Percentiles rank a stretch among this genome's conserved stretches.
These are phyloP conservation scores for Pisolithus orientalis DNA, from an alignment of 768 basidiomycete genomes.

Conservation along the genomic window DNA sequence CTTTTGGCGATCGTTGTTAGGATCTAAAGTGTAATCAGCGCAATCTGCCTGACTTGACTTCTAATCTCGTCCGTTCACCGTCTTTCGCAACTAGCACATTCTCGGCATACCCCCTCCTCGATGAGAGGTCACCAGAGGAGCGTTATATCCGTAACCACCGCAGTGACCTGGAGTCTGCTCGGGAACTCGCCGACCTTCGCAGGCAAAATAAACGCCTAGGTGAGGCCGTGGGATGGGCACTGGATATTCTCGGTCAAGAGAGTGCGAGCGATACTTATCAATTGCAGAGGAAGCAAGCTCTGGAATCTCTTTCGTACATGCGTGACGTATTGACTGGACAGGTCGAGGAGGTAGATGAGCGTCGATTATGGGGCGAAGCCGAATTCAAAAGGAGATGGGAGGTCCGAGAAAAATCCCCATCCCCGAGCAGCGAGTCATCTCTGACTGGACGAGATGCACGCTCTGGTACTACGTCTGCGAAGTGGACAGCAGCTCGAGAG, in stretches of 20 bases:
- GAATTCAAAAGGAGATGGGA: constrained; percentile 36
- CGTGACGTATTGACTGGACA: constrained; percentile 63
- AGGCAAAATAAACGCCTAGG: constrained; percentile 60
- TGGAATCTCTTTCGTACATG: constrained; percentile 74
- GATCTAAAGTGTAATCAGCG: constrained; percentile 39
- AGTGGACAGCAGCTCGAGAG: constrained; percentile 7
- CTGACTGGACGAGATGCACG: constrained; percentile 40
- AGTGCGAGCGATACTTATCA: constrained; percentile 35
- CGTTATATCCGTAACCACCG: constrained; percentile 65
- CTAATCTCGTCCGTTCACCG: constrained; percentile 55
- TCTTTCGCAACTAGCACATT: constrained; percentile 30
- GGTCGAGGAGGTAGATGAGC: constrained; percentile 53
- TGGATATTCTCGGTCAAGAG: constrained; percentile 63
- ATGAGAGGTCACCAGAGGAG: constrained; percentile 52
- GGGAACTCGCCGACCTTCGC: constrained; percentile 49
- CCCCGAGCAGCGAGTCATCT: constrained; percentile 10
- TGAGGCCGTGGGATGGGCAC: constrained; percentile 66
- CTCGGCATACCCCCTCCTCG: constrained; percentile 55
- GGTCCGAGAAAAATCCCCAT: constrained; percentile 18
- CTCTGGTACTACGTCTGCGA: constrained; percentile 28
- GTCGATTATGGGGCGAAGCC: constrained; percentile 54
- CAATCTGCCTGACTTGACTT: constrained; percentile 80
- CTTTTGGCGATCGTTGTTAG: background rate
- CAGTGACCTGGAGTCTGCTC: constrained; percentile 64
- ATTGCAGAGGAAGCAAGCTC: constrained; percentile 48